Percentiles rank a stretch among this genome's conserved stretches.
These are phyloP conservation scores for Suhomyces vadensis DNA, from an alignment of 805 yeast species.

Conservation along the genomic window DNA sequence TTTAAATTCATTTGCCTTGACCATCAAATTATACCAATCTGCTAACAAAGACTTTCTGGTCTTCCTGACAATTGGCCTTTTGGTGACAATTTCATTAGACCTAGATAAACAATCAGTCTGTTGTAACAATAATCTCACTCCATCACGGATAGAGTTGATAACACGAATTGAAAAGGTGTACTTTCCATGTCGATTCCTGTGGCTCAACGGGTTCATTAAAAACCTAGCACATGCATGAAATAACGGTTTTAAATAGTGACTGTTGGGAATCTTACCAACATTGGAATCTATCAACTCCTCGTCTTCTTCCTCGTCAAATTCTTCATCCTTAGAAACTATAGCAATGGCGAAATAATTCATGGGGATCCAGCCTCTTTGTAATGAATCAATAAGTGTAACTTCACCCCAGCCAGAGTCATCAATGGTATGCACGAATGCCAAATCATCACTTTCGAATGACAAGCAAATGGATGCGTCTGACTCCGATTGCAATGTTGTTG, in stretches of 20 bases:
- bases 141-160: slow-evolving; percentile 70
- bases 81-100: slow-evolving; percentile 66
- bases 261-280: slow-evolving; percentile 30
- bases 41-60: slow-evolving; percentile 69
- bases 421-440: slow-evolving; percentile 75
- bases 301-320: slow-evolving; percentile 19
- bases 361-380: slow-evolving; percentile 82
- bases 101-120: slow-evolving; percentile 75
- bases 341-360: slow-evolving; percentile 69
- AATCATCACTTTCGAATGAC: slow-evolving; percentile 66
- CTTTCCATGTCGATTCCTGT: slow-evolving; percentile 35
- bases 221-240: slow-evolving; percentile 67
- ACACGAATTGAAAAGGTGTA: slow-evolving; percentile 57
- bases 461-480: slow-evolving; percentile 73
- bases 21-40: slow-evolving; percentile 79
- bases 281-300: slow-evolving; percentile 22
- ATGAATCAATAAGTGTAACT: slow-evolving; percentile 64
- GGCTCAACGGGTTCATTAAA: slow-evolving; percentile 61
- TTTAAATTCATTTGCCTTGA: slow-evolving; percentile 72
- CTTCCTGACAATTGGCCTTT: slow-evolving; percentile 59
- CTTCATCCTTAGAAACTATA: slow-evolving; percentile 28
- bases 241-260: slow-evolving; percentile 54
- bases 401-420: slow-evolving; percentile 90
- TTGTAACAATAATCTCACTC: slow-evolving; percentile 63
- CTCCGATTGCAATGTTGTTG: slow-evolving; percentile 57